These are phyloP conservation scores for Alternaria sp. DNA, from an alignment of 2,329 filamentous ascomycete species.

Conservation along the genomic window DNA sequence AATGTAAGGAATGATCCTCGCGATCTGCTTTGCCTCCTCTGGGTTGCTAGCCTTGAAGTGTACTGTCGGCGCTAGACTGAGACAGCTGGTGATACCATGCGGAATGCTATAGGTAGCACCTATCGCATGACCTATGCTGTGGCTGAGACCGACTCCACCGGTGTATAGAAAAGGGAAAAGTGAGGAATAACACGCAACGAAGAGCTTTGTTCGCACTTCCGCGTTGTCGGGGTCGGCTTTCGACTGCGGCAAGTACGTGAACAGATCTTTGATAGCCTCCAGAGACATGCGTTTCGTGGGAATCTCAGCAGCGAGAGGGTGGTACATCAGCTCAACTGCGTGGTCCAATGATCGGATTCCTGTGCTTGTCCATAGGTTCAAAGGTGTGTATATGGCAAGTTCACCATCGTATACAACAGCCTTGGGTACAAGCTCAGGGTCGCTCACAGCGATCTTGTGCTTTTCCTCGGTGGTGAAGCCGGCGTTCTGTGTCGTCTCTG, in stretches of 20 bases:
- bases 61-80: conserved; percentile 63
- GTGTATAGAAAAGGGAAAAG: conserved; percentile 59
- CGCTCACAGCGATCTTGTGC: conserved; percentile 59
- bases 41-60: conserved; percentile 59
- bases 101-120: conserved; percentile 65
- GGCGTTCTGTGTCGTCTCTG: conserved; percentile 62
- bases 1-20: conserved; percentile 57
- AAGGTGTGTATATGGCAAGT: conserved; percentile 61
- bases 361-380: conserved; percentile 61
- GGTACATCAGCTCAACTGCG: conserved; percentile 63
- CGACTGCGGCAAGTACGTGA: conserved; percentile 61
- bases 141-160: conserved; percentile 60
- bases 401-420: conserved; percentile 63
- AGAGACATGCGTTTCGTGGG: conserved; percentile 57
- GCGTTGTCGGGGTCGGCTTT: conserved; percentile 57
- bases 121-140: conserved; percentile 61
- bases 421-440: conserved; percentile 55
- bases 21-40: conserved; percentile 58
- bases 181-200: conserved; percentile 62
- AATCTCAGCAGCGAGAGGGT: conserved; percentile 62
- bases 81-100: conserved; percentile 63
- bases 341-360: conserved; percentile 64
- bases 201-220: conserved; percentile 60
- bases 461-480: conserved; percentile 62
- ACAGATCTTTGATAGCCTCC: conserved; percentile 59